Base-by-base conservation (phyloP, 257 asterid species). In the Apocynum venetum region DNA sequence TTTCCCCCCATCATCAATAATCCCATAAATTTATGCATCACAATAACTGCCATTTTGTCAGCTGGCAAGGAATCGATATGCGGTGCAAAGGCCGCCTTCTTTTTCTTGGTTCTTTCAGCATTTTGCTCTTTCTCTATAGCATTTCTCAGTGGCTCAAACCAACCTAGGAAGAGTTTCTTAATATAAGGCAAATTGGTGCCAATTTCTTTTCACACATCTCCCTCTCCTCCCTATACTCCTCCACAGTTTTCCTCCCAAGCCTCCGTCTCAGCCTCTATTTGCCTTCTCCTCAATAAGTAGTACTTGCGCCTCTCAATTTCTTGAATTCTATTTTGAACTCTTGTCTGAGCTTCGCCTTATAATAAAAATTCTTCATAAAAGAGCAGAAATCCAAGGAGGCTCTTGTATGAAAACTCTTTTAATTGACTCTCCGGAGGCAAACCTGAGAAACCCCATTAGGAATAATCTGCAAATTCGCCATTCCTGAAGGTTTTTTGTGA, bases 161-260 rank as follows among this genome's bases (percentile, higher is more conserved):
- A 95, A 41, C 96, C 96, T 81, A 95, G 61, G 48, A 95, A 83
- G 77, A 95, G 80, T 80, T 90, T 90, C 89, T 95, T 95, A 49
- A 95, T 84, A 71, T 88, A 86, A 73, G 98, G 98, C 85, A 95
- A 80, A 82, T 91, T 6, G 98, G 98, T 17, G 98, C 98, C 87
- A 95, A 55, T 73, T 95, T 92, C 81, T 83, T 91, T 89, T 95
- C 98, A 77, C 97, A 93, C 98, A 95, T 95, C 63, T 91, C 97
- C 82, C 89, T 92, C 80, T 94, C 96, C 85, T 94, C 98, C 71
- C 89, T 86, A 53, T 92, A 94, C 83, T 94, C 98, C 61, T 90
- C 95, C 80, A 88, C 97, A 91, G 80, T 90, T 78, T 85, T 89
- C n/a, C 91, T 92, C 94, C 98, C 98, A 94, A 1, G 96, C 98